Evolutionary conservation across 169 alveolate species (phyloP).

Genomic region (Cryptosporidium ryanae): DNA sequence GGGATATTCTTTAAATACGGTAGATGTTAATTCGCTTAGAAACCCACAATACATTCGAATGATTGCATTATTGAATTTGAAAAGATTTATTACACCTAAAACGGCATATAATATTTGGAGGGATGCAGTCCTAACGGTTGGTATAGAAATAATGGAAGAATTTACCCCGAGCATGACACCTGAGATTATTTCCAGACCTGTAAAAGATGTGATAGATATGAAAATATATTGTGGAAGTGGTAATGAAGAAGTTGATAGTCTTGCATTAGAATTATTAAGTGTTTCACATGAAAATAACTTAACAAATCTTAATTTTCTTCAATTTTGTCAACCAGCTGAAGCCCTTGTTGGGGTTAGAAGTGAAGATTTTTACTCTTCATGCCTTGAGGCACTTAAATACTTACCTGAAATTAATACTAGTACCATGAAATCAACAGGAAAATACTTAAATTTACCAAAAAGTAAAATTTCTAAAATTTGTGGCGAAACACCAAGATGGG

Average conservation of each 20-base stretch:
- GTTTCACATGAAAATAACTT: constrained; percentile 63
- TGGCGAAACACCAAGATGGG: constrained; percentile 55
- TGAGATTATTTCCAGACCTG: constrained; percentile 50
- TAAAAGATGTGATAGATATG: constrained; percentile 34
- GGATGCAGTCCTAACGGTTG: constrained; percentile 53
- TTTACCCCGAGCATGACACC: constrained; percentile 18
- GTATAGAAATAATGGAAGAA: constrained; percentile 39
- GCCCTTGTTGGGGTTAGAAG: constrained; percentile 55
- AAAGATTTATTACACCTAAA: constrained; percentile 44
- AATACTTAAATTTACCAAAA: not conserved
- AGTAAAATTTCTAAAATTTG: constrained; percentile 33
- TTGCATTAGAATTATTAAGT: constrained; percentile 56
- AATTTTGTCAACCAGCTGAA: constrained; percentile 62
- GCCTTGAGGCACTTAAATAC: constrained; percentile 36
- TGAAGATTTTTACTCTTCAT: constrained; percentile 49
- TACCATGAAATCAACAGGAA: constrained; percentile 6
- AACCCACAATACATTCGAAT: constrained; percentile 61
- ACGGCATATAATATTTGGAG: constrained; percentile 69
- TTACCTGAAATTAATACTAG: constrained; percentile 28
- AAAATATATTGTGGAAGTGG: constrained; percentile 50
- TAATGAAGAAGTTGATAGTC: constrained; percentile 60
- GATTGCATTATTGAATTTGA: constrained; percentile 31
- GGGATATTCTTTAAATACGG: constrained; percentile 68
- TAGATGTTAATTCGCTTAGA: constrained; percentile 51
- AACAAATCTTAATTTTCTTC: constrained; percentile 36